Conservation (phyloP, 2,329 filamentous ascomycete species). For the Aspergillus bombycis region DNA sequence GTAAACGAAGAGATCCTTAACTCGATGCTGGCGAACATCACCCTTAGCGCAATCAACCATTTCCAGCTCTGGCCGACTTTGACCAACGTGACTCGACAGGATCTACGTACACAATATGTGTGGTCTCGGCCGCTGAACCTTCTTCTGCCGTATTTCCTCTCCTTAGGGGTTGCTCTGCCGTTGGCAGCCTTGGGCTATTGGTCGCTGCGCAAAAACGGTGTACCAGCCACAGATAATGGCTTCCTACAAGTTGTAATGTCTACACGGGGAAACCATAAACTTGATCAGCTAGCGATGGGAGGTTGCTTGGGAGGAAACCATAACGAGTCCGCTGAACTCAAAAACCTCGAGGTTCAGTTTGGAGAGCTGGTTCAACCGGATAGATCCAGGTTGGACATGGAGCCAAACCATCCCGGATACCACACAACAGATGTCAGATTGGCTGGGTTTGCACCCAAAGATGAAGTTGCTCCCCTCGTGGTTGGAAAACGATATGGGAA, state of each 20-base stretch:
- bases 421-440: background rate
- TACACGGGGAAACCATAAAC: background rate
- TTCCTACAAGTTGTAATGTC: background rate
- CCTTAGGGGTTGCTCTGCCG: background rate
- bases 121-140: background rate
- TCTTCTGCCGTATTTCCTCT: background rate
- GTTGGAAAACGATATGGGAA: background rate
- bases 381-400: background rate
- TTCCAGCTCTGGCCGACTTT: background rate
- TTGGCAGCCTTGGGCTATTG: background rate
- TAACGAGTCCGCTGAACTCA: background rate
- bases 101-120: background rate
- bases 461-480: background rate
- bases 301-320: background rate
- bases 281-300: background rate
- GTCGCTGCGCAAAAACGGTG: background rate
- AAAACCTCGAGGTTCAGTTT: background rate
- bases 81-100: background rate
- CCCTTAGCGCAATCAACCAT: background rate
- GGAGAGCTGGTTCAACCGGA: background rate
- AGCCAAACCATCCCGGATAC: accelerated
- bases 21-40: background rate
- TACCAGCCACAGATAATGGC: background rate
- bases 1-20: background rate
- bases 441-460: background rate